Percentiles rank a stretch among this genome's conserved stretches.
These are phyloP conservation scores for Trichoderma koningiopsis DNA, from an alignment of 2,329 filamentous ascomycete genomes.

Conservation along the genomic window DNA sequence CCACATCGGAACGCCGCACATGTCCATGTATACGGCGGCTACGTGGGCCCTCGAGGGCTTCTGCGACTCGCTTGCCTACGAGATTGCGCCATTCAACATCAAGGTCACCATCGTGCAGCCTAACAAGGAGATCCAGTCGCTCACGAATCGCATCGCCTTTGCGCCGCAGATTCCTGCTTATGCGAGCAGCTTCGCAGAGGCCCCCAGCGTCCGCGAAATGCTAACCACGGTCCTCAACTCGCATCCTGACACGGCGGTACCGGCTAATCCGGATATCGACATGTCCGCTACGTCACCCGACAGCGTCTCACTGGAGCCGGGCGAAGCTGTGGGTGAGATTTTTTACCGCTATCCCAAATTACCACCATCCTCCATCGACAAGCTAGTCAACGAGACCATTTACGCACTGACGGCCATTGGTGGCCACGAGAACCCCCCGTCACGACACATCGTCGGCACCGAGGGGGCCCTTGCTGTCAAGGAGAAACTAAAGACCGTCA, in stretches of 20 bases:
- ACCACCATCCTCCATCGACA: constrained; percentile 66
- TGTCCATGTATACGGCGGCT: constrained; percentile 87
- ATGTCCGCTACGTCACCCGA: constrained; percentile 38
- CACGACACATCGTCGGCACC: constrained; percentile 87
- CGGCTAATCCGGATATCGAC: constrained; percentile 35
- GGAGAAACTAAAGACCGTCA: constrained; percentile 95
- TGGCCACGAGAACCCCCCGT: constrained; percentile 93
- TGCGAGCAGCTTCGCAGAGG: constrained; percentile 50
- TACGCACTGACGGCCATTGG: constrained; percentile 90
- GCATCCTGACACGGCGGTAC: constrained; percentile 65
- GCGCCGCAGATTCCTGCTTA: constrained; percentile 71
- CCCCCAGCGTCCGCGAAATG: constrained; percentile 81
- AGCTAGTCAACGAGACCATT: constrained; percentile 83
- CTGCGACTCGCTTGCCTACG: constrained; percentile 92
- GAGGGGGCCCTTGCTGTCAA: constrained; percentile 87
- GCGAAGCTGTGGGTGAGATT: constrained; percentile 47
- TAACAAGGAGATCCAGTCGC: constrained; percentile 84
- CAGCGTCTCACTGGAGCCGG: constrained; percentile 39
- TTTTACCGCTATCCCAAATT: constrained; percentile 75
- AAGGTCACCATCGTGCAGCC: constrained; percentile 95
- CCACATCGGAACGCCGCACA: constrained; percentile 87
- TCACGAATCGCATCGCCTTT: constrained; percentile 85
- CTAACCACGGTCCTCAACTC: constrained; percentile 77
- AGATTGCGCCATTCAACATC: constrained; percentile 95
- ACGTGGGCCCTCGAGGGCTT: constrained; percentile 96